phyloP scores from a whole-genome alignment of 441 rosid species.

The Adansonia madagascariensis region DNA sequence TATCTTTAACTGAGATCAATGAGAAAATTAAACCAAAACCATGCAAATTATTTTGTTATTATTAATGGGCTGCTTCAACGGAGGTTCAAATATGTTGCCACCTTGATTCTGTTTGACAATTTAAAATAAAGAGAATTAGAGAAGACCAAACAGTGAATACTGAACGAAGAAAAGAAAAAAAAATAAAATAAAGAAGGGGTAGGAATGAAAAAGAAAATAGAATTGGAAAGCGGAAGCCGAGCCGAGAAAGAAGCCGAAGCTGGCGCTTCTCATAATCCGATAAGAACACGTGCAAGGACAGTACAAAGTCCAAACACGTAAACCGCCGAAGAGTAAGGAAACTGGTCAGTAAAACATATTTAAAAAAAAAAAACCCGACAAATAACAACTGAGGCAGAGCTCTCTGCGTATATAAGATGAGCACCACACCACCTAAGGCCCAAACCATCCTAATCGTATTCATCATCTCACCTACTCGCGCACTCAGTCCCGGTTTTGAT shows the following conservation, averaged over 20 bases:
- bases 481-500: conserved; percentile 26
- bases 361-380: background rate
- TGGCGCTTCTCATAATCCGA: conserved; percentile 46
- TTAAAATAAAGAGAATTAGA: background rate
- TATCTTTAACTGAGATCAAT: too few species aligned
- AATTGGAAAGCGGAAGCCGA: conserved; percentile 38
- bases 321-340: background rate
- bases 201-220: background rate
- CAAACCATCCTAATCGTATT: background rate
- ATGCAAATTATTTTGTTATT: too few species aligned
- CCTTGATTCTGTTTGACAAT: background rate
- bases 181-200: background rate
- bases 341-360: background rate
- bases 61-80: background rate
- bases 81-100: background rate
- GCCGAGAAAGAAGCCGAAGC: conserved; percentile 59
- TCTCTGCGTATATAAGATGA: conserved; percentile 10
- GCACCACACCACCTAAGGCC: background rate
- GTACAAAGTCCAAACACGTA: conserved; percentile 41
- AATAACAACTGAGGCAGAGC: background rate
- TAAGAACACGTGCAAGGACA: conserved; percentile 53
- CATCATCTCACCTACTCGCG: conserved; percentile 30
- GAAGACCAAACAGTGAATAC: too few species aligned
- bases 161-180: background rate
- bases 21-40: too few species aligned